Evolutionary conservation across 2,329 filamentous ascomycete species (phyloP), one percentile per base, ranked within the genome.

Genomic region (Cryphonectria nitschkei): DNA sequence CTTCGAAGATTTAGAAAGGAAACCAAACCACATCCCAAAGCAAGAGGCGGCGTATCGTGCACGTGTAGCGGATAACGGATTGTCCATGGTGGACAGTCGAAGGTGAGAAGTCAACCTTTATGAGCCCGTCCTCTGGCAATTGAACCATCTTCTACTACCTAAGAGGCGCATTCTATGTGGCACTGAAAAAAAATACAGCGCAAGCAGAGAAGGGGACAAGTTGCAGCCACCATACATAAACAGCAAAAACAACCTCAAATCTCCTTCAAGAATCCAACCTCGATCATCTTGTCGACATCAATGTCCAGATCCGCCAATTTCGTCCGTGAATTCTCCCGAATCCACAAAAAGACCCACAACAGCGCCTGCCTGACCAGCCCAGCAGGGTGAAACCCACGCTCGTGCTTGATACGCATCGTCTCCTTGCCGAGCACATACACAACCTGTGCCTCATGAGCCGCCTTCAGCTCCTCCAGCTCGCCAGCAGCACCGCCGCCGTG

Each of bases 251-350:
- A 16, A 29, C 3, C 32, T 39, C 56, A 62, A 3, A 92, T 88
- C 73, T 91, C 88, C 79, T 91, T 91, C 1, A 92, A 84, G 76
- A 92, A 92, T 0, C 90, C 90, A 26, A 92, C 89, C 80, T 92
- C 90, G 26, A 92, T 86, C 64, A 92, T 77, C 65, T 85, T 84
- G 71, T 92, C 89, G 71, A 87, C 84, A 0, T 86, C 84, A 58
- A 91, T 80, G 65, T 86, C 81, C 70, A 92, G 78, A 74, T 89
- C 89, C 19, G 89, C 88, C 79, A 92, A 87, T 82, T 92, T 92
- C 1, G 87, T 85, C 67, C 90, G 81, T 16, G 88, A 89, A 74
- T 91, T 92, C 54, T 92, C 90, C 41, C 90, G 80, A 66, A 92
- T 84, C 82, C 89, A 92, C 71, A 92, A 78, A 73, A 92, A 92